Conservation (phyloP, 1,284 basidiomycete genomes). For the Apiotrichum mycotoxinovorans region DNA sequence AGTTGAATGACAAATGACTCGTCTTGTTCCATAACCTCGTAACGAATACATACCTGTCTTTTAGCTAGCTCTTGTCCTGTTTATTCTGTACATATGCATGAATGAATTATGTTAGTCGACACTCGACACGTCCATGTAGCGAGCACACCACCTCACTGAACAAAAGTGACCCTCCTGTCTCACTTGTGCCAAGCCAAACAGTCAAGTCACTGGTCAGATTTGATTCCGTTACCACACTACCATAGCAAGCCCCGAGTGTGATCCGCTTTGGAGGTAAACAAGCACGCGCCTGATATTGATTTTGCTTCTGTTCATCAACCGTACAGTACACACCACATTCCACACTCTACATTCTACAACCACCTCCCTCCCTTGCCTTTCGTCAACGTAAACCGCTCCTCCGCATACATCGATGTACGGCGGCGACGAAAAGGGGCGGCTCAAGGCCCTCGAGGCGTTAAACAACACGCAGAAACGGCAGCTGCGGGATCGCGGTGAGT, state of each 20-base stretch:
- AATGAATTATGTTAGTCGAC: no score
- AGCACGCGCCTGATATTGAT: conserved; percentile 6
- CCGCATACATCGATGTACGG: conserved; percentile 36
- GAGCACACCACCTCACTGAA: no score
- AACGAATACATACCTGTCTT: no score
- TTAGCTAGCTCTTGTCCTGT: no score
- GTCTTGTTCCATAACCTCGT: no score
- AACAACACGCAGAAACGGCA: conserved; percentile 41
- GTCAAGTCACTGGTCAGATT: not conserved
- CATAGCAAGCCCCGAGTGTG: not conserved
- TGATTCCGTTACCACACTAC: not conserved
- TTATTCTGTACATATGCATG: no score
- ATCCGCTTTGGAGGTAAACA: not conserved
- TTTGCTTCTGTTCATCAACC: not conserved
- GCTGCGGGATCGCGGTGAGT: conserved; percentile 41
- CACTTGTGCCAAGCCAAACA: no score
- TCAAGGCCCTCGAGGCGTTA: conserved; percentile 42
- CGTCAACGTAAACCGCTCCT: not conserved
- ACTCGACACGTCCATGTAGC: no score
- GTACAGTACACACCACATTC: not conserved
- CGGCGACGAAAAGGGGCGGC: conserved; percentile 26
- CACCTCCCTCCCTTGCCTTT: not conserved
- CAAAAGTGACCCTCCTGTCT: no score
- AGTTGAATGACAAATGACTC: no score
- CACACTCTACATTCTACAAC: not conserved